Base-by-base conservation (phyloP, 2,329 filamentous ascomycete genomes). In the Fonsecaea pugnacius region DNA sequence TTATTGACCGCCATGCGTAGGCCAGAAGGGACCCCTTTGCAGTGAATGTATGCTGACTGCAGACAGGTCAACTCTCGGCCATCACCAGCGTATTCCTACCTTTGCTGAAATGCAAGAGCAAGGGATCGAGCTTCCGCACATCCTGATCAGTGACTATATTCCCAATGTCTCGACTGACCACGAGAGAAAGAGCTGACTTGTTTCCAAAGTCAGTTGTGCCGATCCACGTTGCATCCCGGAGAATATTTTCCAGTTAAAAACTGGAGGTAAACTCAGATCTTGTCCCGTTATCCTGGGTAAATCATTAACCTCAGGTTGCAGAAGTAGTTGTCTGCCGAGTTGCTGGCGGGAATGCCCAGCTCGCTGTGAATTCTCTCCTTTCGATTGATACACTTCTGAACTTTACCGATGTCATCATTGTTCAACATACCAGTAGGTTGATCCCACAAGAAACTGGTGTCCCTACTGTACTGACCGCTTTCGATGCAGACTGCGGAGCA, bases 191-290 rank as follows among this genome's bases (percentile, higher is more conserved):
- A 9, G n/a, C 62, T 63, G 38, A 63, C 50, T 6, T 9, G 12
- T 8, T 32, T 33, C 21, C 21, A 14, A 12, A 64, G 62, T 67
- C 61, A 64, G 35, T n/a, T 64, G 65, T 12, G 65, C 62, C 3
- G 65, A 67, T 51, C 65, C 65, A 8, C 62, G 65, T 12, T 62
- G 57, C 36, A 63, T 59, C 35, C 61, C 65, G 16, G 62, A 64
- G 43, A 48, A 63, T 51, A 64, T 62, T 54, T 65, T 64, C 57
- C 48, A 63, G 6, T 53, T 67, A 16, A 27, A 62, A 3, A 60
- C 36, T 10, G 50, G 56, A 48, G 64, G 55, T 53, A 55, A 53
- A 46, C 27, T 12, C 40, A 24, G 9, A 2, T 21, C 33, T 10
- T 27, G 27, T 21, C 27, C 21, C 18, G 27, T 12, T 35, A 21